phyloP scores from a whole-genome alignment of 2,329 filamentous ascomycete genomes.

The Curvularia eragrostidis region DNA sequence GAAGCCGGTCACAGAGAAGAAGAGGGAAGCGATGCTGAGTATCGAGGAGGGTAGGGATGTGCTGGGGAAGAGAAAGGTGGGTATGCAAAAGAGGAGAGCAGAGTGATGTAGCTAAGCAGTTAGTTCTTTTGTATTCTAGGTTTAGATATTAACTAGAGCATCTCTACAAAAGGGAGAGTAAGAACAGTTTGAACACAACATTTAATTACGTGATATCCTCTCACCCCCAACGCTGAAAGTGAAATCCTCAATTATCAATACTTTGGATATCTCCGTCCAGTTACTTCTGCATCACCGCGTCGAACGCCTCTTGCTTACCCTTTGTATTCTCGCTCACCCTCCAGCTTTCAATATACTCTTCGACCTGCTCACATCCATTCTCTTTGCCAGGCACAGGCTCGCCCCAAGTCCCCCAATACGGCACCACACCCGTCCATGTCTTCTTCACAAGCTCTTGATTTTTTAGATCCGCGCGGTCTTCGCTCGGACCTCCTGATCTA shows the following conservation, averaged over 20 bases:
- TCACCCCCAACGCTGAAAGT: neutral
- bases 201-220: neutral
- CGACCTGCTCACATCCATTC: slow-evolving; percentile 61
- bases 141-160: neutral
- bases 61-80: slow-evolving; percentile 73
- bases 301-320: slow-evolving; percentile 33
- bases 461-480: slow-evolving; percentile 44
- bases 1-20: slow-evolving; percentile 93
- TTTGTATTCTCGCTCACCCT: slow-evolving; percentile 34
- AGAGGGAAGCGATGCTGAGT: slow-evolving; percentile 86
- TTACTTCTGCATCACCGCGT: slow-evolving; percentile 35
- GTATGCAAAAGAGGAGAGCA: slow-evolving; percentile 42
- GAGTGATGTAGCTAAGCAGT: slow-evolving; percentile 7
- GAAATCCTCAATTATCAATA: neutral
- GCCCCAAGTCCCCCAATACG: slow-evolving; percentile 44
- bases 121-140: neutral
- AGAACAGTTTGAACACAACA: neutral
- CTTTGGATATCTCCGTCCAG: neutral
- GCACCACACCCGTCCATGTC: slow-evolving; percentile 48
- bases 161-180: neutral
- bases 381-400: slow-evolving; percentile 37
- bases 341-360: slow-evolving; percentile 64
- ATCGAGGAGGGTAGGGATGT: slow-evolving; percentile 94
- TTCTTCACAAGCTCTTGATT: slow-evolving; percentile 29
- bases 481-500: slow-evolving; percentile 41